phyloP scores from a whole-genome alignment of 2,329 filamentous ascomycete genomes.

The Polytolypa hystricis region DNA sequence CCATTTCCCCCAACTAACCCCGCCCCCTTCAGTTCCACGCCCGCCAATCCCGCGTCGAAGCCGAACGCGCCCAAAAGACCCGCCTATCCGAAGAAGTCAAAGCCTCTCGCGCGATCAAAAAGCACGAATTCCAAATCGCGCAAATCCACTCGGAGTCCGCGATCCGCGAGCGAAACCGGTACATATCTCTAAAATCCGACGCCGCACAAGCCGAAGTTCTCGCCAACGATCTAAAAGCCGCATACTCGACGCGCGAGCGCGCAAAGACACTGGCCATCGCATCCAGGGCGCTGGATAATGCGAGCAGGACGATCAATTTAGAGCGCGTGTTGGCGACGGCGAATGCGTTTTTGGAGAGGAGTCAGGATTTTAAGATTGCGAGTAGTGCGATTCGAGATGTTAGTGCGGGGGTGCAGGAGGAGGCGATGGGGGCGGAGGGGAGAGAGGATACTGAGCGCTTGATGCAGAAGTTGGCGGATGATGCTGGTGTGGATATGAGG shows the following conservation, averaged over 20 bases:
- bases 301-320: slow-evolving; percentile 35
- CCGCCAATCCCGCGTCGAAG: slow-evolving; percentile 38
- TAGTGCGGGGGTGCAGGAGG: slow-evolving; percentile 30
- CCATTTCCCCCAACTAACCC: not conserved
- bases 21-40: slow-evolving; percentile 29
- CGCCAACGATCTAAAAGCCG: slow-evolving; percentile 39
- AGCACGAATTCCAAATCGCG: slow-evolving; percentile 38
- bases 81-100: slow-evolving; percentile 38
- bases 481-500: slow-evolving; percentile 33
- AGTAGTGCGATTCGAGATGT: slow-evolving; percentile 32
- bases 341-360: slow-evolving; percentile 31
- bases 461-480: slow-evolving; percentile 35
- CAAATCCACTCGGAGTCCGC: slow-evolving; percentile 38
- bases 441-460: slow-evolving; percentile 29
- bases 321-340: slow-evolving; percentile 33
- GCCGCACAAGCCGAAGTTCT: slow-evolving; percentile 39
- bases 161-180: slow-evolving; percentile 36
- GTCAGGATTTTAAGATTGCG: slow-evolving; percentile 35
- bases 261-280: slow-evolving; percentile 35
- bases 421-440: slow-evolving; percentile 26
- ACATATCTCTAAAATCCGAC: slow-evolving; percentile 34
- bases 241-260: slow-evolving; percentile 37
- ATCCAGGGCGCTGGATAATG: slow-evolving; percentile 34
- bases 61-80: slow-evolving; percentile 34
- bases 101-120: slow-evolving; percentile 38